phyloP scores from a whole-genome alignment of 164 flowering plant species.

The Buxus sempervirens region DNA sequence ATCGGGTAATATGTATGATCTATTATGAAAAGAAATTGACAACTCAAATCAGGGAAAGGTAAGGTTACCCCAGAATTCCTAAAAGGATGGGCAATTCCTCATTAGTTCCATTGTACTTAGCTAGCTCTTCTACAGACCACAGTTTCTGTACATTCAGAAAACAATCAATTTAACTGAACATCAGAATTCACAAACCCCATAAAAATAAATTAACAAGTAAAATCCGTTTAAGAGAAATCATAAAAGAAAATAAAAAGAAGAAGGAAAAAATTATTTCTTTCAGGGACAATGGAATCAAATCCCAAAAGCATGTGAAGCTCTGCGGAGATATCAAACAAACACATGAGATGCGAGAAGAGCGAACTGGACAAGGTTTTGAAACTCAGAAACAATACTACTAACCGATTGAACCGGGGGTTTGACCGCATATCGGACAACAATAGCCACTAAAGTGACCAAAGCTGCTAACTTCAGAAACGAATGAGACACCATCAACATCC shows the following conservation, averaged over 20 bases:
- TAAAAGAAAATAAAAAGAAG: too few relatives aligned
- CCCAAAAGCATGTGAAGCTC: background rate
- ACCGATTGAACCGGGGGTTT: background rate
- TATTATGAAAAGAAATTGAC: background rate
- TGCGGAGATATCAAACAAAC: too few relatives aligned
- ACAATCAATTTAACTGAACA: background rate
- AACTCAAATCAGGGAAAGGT: slow-evolving; percentile 8
- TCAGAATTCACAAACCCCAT: background rate
- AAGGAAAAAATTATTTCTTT: too few relatives aligned
- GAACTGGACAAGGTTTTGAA: background rate
- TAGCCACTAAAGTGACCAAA: background rate
- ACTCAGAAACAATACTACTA: background rate
- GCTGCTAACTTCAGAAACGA: background rate
- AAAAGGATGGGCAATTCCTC: slow-evolving; percentile 54
- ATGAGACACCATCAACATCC: background rate
- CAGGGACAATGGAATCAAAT: too few relatives aligned
- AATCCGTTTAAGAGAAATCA: too few relatives aligned
- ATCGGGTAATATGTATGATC: background rate
- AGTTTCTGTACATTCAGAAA: slow-evolving; percentile 26
- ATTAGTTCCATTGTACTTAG: slow-evolving; percentile 72
- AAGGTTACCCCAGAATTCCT: slow-evolving; percentile 67
- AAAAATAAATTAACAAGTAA: too few relatives aligned
- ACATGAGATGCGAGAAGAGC: too few relatives aligned
- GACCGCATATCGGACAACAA: background rate
- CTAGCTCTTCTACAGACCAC: slow-evolving; percentile 55